Base-by-base conservation (phyloP, 768 basidiomycete species). In the Suillus cothurnatus region DNA sequence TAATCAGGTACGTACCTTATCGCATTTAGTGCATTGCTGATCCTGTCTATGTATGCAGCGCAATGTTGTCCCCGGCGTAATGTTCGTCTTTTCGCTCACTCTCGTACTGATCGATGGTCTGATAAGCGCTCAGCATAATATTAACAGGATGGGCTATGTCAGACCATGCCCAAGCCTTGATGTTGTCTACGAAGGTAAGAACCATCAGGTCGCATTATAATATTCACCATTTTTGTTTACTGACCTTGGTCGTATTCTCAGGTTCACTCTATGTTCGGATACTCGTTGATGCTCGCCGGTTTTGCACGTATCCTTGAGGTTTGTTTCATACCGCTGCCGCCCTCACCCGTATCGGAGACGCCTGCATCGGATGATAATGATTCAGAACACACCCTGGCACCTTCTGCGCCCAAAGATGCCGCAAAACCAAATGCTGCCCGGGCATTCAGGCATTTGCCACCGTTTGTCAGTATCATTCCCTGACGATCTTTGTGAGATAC, bases 71-170 rank as follows among this genome's bases (percentile, higher is more conserved):
- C 95, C 95, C 6, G 85, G 85, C 14, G 62, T 95, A 36, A 92
- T 95, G 93, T 95, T 65, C 71, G 86, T 76, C 2, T 28, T 31
- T 17, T 53, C 26, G 21, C 63, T 56, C 53, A 34, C 36, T 60
- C 5, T 32, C 21, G n/a, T 34, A 32, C 12, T 21, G 9, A 26
- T 61, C 23, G 26, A 23, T 36, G 4, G 2, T 8, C 26, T 21
- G n/a, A 66, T 26, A 38, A 26, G 7, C 61, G 47, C 58, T 23
- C 65, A 94, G 91, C 57, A 90, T 96, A 68, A 88, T 94, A 64
- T 81, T 97, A 65, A 97, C 96, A 0, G 96, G 96, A 7, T 97
- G 92, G 89, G 95, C 90, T 0, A 96, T 97, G 92, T 91, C 92
- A 0, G 88, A 93, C 52, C 95, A 97, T 68, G 86, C 86, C 0